These are phyloP conservation scores for Dicorynia guianensis DNA, from an alignment of 306 rosid species.

Conservation along the genomic window DNA sequence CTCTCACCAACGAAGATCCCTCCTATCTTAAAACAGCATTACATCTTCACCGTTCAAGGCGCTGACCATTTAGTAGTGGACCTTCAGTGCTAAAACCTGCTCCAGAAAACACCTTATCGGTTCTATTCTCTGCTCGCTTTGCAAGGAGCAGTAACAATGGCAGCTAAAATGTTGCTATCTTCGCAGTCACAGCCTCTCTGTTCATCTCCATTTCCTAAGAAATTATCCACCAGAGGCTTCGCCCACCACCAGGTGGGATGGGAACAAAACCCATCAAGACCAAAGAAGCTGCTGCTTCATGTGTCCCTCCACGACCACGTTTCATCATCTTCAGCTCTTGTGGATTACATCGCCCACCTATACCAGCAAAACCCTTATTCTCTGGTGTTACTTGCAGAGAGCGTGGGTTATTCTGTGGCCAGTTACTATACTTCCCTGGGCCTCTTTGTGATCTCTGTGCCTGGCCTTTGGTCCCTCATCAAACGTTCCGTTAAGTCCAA, in stretches of 20 bases:
- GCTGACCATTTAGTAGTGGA: not conserved
- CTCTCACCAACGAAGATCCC: not conserved
- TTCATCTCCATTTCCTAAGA: conserved; percentile 37
- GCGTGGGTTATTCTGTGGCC: conserved; percentile 74
- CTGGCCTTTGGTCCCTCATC: conserved; percentile 98
- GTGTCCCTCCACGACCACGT: conserved; percentile 58
- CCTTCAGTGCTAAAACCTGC: not conserved
- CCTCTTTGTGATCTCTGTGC: conserved; percentile 91
- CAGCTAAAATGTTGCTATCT: conserved; percentile 40
- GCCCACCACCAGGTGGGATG: conserved; percentile 17
- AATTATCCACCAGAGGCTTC: not conserved
- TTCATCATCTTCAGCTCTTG: conserved; percentile 38
- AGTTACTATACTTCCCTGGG: conserved; percentile 96
- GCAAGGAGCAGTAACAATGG: conserved; percentile 31
- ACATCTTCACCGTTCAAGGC: not conserved
- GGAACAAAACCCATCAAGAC: conserved; percentile 32
- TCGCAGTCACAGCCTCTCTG: conserved; percentile 37
- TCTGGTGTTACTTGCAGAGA: conserved; percentile 54
- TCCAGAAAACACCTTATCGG: conserved; percentile 20
- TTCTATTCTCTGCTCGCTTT: not conserved
- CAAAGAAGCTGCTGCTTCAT: conserved; percentile 42
- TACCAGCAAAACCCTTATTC: conserved; percentile 45
- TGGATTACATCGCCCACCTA: conserved; percentile 42
- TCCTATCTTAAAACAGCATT: too few species aligned
- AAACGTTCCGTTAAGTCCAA: conserved; percentile 96